A percentile compares a stretch with the other conserved stretches of the same genome.
Conservation (phyloP, 2,329 filamentous ascomycete genomes). For the Alternaria viburni region DNA sequence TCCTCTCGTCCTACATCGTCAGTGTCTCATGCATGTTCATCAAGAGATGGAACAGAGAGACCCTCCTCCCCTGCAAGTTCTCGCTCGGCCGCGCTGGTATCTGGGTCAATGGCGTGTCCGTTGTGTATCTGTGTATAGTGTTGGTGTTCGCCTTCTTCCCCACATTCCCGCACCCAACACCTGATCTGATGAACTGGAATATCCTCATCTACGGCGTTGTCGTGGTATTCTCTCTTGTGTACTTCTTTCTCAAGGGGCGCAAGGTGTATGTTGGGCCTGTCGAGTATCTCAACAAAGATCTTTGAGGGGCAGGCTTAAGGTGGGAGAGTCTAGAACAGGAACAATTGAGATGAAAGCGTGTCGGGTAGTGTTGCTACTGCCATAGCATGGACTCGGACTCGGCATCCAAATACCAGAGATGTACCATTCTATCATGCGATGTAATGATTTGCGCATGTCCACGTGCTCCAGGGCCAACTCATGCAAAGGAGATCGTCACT, state of each 20-base stretch:
- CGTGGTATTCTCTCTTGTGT: conserved; percentile 51
- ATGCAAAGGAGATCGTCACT: too few relatives aligned
- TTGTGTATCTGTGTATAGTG: conserved; percentile 49
- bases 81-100: conserved; percentile 54
- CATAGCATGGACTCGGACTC: too few relatives aligned
- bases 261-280: conserved; percentile 50
- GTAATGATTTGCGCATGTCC: too few relatives aligned
- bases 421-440: too few relatives aligned
- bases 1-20: conserved; percentile 42
- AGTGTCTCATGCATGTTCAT: conserved; percentile 56
- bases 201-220: conserved; percentile 55
- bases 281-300: conserved; percentile 26
- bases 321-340: too few relatives aligned
- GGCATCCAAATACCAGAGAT: too few relatives aligned
- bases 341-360: too few relatives aligned
- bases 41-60: conserved; percentile 52
- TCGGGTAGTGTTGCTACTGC: too few relatives aligned
- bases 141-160: conserved; percentile 57
- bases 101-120: conserved; percentile 51
- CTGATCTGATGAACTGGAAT: conserved; percentile 57
- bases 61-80: conserved; percentile 54
- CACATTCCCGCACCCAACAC: conserved; percentile 28
- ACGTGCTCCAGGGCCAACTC: too few relatives aligned
- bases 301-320: neutral
- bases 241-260: conserved; percentile 51